These are phyloP conservation scores for Arachis monticola DNA, from an alignment of 331 rosid genomes.

Conservation along the genomic window DNA sequence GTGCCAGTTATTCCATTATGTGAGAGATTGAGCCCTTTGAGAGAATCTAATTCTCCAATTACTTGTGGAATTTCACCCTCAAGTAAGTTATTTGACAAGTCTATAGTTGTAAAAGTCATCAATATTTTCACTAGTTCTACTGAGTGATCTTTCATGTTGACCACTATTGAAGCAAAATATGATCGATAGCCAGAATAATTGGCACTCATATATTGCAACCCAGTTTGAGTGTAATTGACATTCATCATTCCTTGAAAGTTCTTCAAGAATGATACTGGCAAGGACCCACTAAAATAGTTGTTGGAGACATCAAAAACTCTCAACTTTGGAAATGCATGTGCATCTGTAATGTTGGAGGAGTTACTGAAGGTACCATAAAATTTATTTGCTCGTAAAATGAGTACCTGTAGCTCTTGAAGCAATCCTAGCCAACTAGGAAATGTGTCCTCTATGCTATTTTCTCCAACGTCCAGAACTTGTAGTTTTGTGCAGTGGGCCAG, in stretches of 20 bases:
- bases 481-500: background rate
- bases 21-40: conserved; percentile 37
- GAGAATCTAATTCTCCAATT: conserved; percentile 27
- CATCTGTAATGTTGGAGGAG: background rate
- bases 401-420: conserved; percentile 19
- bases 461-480: conserved; percentile 34
- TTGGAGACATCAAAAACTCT: conserved; percentile 28
- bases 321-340: conserved; percentile 10
- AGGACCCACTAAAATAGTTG: conserved; percentile 31
- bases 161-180: conserved; percentile 7
- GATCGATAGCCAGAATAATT: fast-evolving
- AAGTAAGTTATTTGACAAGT: conserved; percentile 45
- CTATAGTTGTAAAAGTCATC: conserved; percentile 19
- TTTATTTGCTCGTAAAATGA: conserved; percentile 1
- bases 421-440: conserved; percentile 24
- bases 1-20: conserved; percentile 32
- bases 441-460: conserved; percentile 1
- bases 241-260: conserved; percentile 37
- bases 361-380: conserved; percentile 9
- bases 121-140: background rate
- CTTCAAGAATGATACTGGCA: conserved; percentile 25
- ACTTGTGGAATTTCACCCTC: conserved; percentile 31
- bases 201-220: background rate
- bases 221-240: too few relatives aligned
- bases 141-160: conserved; percentile 8